phyloP scores from a whole-genome alignment of 1,139 yeast species.

The Eremothecium sinecaudum region DNA sequence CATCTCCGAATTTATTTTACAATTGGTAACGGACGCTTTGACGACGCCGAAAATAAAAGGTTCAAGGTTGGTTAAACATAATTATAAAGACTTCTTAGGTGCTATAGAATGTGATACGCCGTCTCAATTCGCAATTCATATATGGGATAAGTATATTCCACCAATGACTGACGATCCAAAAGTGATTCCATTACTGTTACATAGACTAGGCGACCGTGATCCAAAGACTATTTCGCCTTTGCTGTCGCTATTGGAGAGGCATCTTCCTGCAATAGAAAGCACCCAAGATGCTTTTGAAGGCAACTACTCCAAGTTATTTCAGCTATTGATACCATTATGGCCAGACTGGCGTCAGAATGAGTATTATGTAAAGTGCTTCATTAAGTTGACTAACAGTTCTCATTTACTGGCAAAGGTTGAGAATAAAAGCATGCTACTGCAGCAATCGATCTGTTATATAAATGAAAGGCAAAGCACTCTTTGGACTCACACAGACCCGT shows the following conservation, averaged over 20 bases:
- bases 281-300: neutral
- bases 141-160: conserved; percentile 10
- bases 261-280: conserved; percentile 5
- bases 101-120: conserved; percentile 11
- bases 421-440: neutral
- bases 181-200: conserved; percentile 2
- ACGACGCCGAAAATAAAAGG: conserved; percentile 8
- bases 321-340: neutral
- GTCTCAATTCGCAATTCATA: conserved; percentile 12
- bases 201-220: neutral
- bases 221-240: neutral
- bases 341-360: neutral
- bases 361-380: conserved; percentile 2
- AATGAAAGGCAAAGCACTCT: neutral
- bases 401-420: neutral
- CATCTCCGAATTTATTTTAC: conserved; percentile 8
- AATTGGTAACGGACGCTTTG: conserved; percentile 5
- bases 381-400: neutral
- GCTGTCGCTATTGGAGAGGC: neutral
- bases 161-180: neutral
- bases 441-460: neutral
- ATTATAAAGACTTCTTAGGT: conserved; percentile 17
- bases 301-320: neutral
- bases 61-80: conserved; percentile 15
- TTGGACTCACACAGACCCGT: neutral